These are phyloP conservation scores for Omphalotus guepiniiformis DNA, from an alignment of 768 basidiomycete genomes.

Conservation along the genomic window DNA sequence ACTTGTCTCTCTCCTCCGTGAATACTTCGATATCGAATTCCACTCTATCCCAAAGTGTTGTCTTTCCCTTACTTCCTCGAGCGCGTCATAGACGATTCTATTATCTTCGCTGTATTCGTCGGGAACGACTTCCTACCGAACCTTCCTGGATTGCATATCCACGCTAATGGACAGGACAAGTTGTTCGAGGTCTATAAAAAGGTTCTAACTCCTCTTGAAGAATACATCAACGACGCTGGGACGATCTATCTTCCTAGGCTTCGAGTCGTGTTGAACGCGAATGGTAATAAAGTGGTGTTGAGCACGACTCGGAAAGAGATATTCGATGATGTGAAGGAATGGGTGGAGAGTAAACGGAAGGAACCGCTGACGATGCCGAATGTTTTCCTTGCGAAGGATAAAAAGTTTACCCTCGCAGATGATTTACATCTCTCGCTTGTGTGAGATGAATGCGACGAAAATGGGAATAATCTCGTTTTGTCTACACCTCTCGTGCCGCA, in stretches of 20 bases:
- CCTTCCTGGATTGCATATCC: conserved; percentile 94
- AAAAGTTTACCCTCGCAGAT: conserved; percentile 71
- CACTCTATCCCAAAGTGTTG: conserved; percentile 57
- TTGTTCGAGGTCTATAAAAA: conserved; percentile 96
- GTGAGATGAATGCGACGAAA: conserved; percentile 94
- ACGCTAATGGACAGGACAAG: conserved; percentile 91
- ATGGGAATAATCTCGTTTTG: conserved; percentile 74
- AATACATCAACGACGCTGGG: conserved; percentile 91
- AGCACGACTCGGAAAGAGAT: conserved; percentile 72
- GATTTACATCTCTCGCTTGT: conserved; percentile 73
- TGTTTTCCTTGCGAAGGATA: conserved; percentile 73
- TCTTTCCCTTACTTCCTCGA: conserved; percentile 88
- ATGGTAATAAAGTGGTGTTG: conserved; percentile 40
- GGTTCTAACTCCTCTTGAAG: conserved; percentile 78
- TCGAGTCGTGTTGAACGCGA: conserved; percentile 66
- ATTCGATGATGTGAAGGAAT: conserved; percentile 73
- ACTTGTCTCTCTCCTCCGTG: conserved; percentile 93
- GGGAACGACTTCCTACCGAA: conserved; percentile 98
- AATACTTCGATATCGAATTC: conserved; percentile 97
- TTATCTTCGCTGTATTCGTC: conserved; percentile 92
- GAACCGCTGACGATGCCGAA: conserved; percentile 68
- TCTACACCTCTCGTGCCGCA: conserved; percentile 48
- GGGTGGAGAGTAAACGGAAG: conserved; percentile 48
- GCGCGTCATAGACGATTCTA: conserved; percentile 96
- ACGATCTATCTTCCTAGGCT: conserved; percentile 74